Evolutionary conservation across 1,284 basidiomycete genomes (phyloP).

Genomic region (Thelephora terrestris): DNA sequence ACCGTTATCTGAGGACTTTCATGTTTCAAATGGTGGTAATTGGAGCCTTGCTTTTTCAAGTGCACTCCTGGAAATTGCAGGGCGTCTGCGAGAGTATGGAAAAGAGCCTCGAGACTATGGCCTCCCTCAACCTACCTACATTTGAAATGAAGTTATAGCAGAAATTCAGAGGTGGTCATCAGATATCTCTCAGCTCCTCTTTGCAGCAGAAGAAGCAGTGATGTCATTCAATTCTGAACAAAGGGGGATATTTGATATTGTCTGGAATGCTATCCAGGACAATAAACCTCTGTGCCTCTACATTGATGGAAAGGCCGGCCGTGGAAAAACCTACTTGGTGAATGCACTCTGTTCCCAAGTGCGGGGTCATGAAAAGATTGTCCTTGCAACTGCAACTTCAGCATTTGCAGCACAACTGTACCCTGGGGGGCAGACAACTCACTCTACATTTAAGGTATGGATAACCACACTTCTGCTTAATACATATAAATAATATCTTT

Average conservation of each 20-base stretch:
- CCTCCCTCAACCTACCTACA: constrained; percentile 18
- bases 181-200: constrained; percentile 3
- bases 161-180: constrained; percentile 20
- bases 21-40: constrained; percentile 13
- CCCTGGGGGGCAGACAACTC: constrained; percentile 27
- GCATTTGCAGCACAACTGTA: no score
- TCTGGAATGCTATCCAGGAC: constrained; percentile 17
- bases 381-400: constrained; percentile 28
- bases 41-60: not conserved
- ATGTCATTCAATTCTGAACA: constrained; percentile 22
- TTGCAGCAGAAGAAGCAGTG: constrained; percentile 14
- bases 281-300: constrained; percentile 17
- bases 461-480: not conserved
- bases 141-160: constrained; percentile 17
- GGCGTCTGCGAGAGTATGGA: constrained; percentile 17
- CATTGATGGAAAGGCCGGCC: constrained; percentile 30
- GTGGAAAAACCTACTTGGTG: constrained; percentile 30
- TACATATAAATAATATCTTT: not conserved
- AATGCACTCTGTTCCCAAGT: constrained; percentile 25
- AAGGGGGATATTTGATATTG: constrained; percentile 17
- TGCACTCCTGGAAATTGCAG: constrained; percentile 17
- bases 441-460: constrained; percentile 25
- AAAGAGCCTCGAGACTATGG: constrained; percentile 17
- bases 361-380: constrained; percentile 19
- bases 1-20: constrained; percentile 18